Percentiles rank a stretch among this genome's conserved stretches.
These are phyloP conservation scores for Sclerotinia sclerotiorum DNA, from an alignment of 2,329 filamentous ascomycete species.

Conservation along the genomic window DNA sequence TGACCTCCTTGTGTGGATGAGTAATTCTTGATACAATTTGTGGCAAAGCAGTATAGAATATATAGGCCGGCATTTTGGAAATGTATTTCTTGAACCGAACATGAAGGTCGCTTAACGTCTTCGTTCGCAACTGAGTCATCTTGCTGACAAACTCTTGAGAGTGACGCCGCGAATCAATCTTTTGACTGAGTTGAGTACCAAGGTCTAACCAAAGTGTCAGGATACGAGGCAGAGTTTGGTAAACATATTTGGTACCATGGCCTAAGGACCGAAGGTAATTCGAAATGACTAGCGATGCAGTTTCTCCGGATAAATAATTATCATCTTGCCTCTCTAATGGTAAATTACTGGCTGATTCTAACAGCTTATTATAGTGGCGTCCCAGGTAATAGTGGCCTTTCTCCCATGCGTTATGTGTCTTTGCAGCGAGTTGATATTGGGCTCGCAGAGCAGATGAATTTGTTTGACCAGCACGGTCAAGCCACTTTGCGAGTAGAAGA, in stretches of 20 bases:
- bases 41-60: slow-evolving; percentile 80
- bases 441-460: slow-evolving; percentile 75
- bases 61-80: slow-evolving; percentile 66
- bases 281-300: slow-evolving; percentile 84
- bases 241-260: slow-evolving; percentile 92
- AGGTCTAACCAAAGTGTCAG: slow-evolving; percentile 94
- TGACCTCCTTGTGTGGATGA: slow-evolving; percentile 77
- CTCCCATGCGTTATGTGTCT: slow-evolving; percentile 74
- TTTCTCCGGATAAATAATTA: slow-evolving; percentile 75
- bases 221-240: slow-evolving; percentile 88
- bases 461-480: slow-evolving; percentile 91
- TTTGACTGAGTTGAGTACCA: slow-evolving; percentile 70
- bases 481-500: slow-evolving; percentile 91
- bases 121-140: slow-evolving; percentile 58
- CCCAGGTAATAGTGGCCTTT: slow-evolving; percentile 97
- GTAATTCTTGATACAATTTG: slow-evolving; percentile 96
- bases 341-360: slow-evolving; percentile 83
- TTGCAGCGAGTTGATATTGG: slow-evolving; percentile 81
- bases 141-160: slow-evolving; percentile 51
- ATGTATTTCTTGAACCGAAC: slow-evolving; percentile 78
- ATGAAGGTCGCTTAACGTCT: slow-evolving; percentile 69
- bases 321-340: slow-evolving; percentile 75
- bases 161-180: slow-evolving; percentile 48
- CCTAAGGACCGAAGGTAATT: slow-evolving; percentile 86
- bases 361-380: slow-evolving; percentile 93